Percentiles rank a stretch among this genome's conserved stretches.
These are phyloP conservation scores for Candida succiphila DNA, from an alignment of 805 yeast species.

Conservation along the genomic window DNA sequence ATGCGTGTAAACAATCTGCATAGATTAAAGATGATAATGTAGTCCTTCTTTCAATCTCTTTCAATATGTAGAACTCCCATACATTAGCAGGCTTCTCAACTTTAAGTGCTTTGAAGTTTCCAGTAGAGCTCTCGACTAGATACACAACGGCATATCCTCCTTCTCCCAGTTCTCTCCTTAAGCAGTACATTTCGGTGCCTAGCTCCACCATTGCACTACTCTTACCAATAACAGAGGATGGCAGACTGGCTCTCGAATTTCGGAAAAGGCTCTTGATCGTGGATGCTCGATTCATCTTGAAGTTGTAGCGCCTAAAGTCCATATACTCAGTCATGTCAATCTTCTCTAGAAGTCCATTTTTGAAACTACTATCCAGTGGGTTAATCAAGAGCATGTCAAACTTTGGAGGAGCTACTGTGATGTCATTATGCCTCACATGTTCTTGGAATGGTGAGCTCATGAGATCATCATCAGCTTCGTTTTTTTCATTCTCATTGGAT, in stretches of 20 bases:
- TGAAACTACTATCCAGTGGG: slow-evolving; percentile 33
- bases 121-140: slow-evolving; percentile 52
- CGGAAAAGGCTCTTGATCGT: slow-evolving; percentile 11
- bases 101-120: slow-evolving; percentile 56
- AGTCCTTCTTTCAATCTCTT: slow-evolving; percentile 38
- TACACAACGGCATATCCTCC: slow-evolving; percentile 81
- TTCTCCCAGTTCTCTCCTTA: slow-evolving; percentile 53
- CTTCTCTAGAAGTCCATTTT: slow-evolving; percentile 26
- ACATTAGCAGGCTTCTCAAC: slow-evolving; percentile 57
- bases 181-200: slow-evolving; percentile 32
- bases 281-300: slow-evolving; percentile 5
- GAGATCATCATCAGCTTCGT: slow-evolving; percentile 9
- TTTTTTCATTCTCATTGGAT: neutral
- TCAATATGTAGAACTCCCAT: slow-evolving; percentile 78
- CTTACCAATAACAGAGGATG: slow-evolving; percentile 15
- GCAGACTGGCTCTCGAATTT: slow-evolving; percentile 4
- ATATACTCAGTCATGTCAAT: slow-evolving; percentile 25
- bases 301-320: neutral
- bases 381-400: slow-evolving; percentile 11
- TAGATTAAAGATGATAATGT: slow-evolving; percentile 21
- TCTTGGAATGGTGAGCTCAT: slow-evolving; percentile 40
- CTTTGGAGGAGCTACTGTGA: neutral
- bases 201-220: slow-evolving; percentile 33
- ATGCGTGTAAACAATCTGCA: slow-evolving; percentile 43
- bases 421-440: slow-evolving; percentile 9